Base-by-base conservation (phyloP, 108 stramenopile genomes). In the Pseudonitzschia delicatissima region DNA sequence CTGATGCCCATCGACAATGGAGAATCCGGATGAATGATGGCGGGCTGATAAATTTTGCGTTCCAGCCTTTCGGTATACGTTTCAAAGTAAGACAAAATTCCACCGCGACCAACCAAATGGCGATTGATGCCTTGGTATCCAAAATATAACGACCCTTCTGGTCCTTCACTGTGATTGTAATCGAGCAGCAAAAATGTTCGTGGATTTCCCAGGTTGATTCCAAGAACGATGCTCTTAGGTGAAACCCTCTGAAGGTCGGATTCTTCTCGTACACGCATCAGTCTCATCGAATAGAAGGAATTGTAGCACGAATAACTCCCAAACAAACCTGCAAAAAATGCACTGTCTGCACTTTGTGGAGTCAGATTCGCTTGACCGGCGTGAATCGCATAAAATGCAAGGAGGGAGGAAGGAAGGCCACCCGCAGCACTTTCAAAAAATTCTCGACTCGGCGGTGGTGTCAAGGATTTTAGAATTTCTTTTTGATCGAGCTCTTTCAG, bases 301-400 rank as follows among this genome's bases (percentile, higher is more conserved):
- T 66, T 20, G 23, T 66, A 66, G 35, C 65, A 66, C n/a, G 65
- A 51, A 35, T 52, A 66, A 20, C 65, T 51, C n/a, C 65, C 65
- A 49, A 66, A 51, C 20, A 66, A 52, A 26, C 49, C 50, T 8
- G 65, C 48, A 49, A 49, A 66, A 18, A 66, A 52, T 2, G 51
- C 49, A 21, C 52, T 33, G 18, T 52, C 65, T 31, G 53, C 28
- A n/a, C 53, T 55, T 23, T 34, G 32, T 47, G 48, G 35, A 34
- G 31, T 52, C n/a, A 61, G 27, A 18, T 9, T 13, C 11, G 65
- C 51, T 23, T 66, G 65, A 31, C 65, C 65, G 13, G 34, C 65
- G 25, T 49, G 49, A 25, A 66, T 49, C 15, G 65, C 48, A 66
- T 66, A 66, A 26, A 37, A 66, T 39, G 65, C 65, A 18, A 66